Evolutionary conservation across 73 alveolate species (phyloP), one percentile per base, ranked within the genome.

Genomic region (Uronychia binucleata): DNA sequence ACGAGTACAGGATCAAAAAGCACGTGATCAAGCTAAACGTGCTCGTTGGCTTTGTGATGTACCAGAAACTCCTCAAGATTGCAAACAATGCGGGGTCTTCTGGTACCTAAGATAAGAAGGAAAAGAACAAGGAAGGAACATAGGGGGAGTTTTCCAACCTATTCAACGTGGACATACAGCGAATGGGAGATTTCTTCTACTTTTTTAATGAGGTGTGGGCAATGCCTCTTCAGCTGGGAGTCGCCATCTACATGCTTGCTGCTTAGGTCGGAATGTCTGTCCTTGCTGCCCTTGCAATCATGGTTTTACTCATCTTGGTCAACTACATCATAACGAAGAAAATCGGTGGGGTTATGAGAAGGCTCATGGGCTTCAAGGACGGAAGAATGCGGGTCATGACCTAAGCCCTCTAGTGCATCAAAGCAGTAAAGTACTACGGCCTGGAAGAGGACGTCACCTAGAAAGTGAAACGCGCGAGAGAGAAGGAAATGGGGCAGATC

Each of bases 321-420:
- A 75, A 75, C 27, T 75, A 28, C 46, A 5, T 75, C 26, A 25
- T 75, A 1, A 32, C 81, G 1, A 26, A 26, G 5, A 75, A 75
- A 30, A 75, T 75, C 1, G 81, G 57, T 8, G 27, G 5, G n/a
- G 30, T 75, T 58, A 28, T 5, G 30, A 30, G 5, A 80, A 83
- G 32, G 85, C 80, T 90, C 32, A 31, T 86, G 82, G 46, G 57
- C 31, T 80, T 79, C 77, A 90, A 90, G 79, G 93, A 90, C 75
- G 76, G 79, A 80, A 90, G 95, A 85, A 90, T 90, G 93, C 85
- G 78, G 74, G 80, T 86, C 5, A 84, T 86, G 14, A 34, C 93
- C 14, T 84, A 79, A 80, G 91, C 88, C 26, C 83, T 90, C 74
- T 89, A 85, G 77, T 81, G 77, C 87, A 90, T 90, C 46, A 79